Percentiles rank a stretch among this genome's conserved stretches.
Conservation (phyloP, 2,329 filamentous ascomycete genomes). For the Emmonsiellopsis sp. region DNA sequence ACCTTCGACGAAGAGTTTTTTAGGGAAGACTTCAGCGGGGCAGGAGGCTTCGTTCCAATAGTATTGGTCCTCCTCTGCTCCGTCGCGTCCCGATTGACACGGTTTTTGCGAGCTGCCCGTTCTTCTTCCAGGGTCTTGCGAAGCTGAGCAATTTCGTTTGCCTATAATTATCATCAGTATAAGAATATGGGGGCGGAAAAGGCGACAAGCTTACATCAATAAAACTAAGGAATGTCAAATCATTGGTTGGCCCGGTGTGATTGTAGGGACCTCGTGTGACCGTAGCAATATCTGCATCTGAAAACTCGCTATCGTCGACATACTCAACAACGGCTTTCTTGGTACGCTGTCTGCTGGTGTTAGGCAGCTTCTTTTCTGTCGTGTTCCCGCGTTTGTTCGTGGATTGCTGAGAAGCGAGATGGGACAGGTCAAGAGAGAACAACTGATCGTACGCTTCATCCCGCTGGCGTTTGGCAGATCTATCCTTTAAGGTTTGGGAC, state of each 20-base stretch:
- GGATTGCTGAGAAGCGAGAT: not conserved
- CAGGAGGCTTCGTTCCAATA: conserved; percentile 21
- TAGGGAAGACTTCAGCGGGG: conserved; percentile 47
- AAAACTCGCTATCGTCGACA: conserved; percentile 14
- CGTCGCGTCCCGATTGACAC: conserved; percentile 22
- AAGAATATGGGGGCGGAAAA: not conserved
- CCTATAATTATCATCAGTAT: conserved; percentile 17
- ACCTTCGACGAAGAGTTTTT: conserved; percentile 38
- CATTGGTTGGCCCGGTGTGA: conserved; percentile 17
- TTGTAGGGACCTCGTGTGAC: conserved; percentile 20
- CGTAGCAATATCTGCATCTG: conserved; percentile 19
- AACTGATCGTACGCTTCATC: conserved; percentile 12
- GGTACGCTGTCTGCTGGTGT: conserved; percentile 30
- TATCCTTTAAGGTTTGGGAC: not conserved
- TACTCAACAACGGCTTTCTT: conserved; percentile 31
- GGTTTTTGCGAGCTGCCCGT: conserved; percentile 35
- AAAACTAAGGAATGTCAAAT: conserved; percentile 48
- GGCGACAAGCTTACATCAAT: conserved; percentile 34
- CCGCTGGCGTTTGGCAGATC: not conserved
- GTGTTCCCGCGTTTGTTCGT: conserved; percentile 1
- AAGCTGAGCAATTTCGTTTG: conserved; percentile 43
- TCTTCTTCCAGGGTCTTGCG: conserved; percentile 49
- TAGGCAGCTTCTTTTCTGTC: conserved; percentile 24
- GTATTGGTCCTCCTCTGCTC: conserved; percentile 34
- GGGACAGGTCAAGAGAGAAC: conserved; percentile 11